These are phyloP conservation scores for Fusarium sp. DNA, from an alignment of 2,329 filamentous ascomycete genomes.

Conservation along the genomic window DNA sequence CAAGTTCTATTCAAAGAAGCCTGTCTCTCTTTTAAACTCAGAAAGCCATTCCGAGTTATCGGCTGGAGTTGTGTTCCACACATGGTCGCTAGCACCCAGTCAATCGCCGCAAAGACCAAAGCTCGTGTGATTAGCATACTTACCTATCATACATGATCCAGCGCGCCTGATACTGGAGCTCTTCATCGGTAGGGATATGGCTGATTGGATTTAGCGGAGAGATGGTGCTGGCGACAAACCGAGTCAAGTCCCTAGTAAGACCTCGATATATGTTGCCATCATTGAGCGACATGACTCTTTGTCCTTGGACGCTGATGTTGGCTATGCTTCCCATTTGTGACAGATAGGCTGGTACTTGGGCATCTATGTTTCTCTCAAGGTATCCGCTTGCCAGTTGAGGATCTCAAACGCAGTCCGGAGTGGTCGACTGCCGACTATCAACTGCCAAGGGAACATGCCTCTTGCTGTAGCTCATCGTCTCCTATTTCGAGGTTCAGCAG, in stretches of 20 bases:
- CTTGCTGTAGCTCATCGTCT: constrained; percentile 26
- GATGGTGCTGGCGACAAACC: constrained; percentile 42
- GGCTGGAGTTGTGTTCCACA: constrained; percentile 23
- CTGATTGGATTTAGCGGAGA: constrained; percentile 45
- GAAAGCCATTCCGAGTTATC: constrained; percentile 14
- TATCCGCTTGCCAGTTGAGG: too few species aligned
- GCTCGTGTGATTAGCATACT: rapidly evolving
- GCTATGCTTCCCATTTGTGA: rapidly evolving
- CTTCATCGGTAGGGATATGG: constrained; percentile 48
- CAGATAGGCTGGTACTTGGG: neutral
- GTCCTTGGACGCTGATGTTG: rapidly evolving
- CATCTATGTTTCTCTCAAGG: too few species aligned
- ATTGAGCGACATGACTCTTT: constrained; percentile 10
- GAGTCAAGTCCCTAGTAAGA: constrained; percentile 29
- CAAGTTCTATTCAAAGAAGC: neutral
- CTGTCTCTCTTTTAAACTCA: constrained; percentile 13
- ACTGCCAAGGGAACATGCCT: constrained; percentile 6
- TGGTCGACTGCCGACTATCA: neutral
- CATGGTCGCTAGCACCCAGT: constrained; percentile 1
- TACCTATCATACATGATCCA: constrained; percentile 47
- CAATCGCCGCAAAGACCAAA: rapidly evolving
- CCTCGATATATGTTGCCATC: constrained; percentile 23
- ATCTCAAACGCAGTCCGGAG: too few species aligned
- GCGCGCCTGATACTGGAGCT: constrained; percentile 48
- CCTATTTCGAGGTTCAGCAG: constrained; percentile 7